phyloP scores from a whole-genome alignment of 352 stramenopile species.

The Saprolegnia parasitica region DNA sequence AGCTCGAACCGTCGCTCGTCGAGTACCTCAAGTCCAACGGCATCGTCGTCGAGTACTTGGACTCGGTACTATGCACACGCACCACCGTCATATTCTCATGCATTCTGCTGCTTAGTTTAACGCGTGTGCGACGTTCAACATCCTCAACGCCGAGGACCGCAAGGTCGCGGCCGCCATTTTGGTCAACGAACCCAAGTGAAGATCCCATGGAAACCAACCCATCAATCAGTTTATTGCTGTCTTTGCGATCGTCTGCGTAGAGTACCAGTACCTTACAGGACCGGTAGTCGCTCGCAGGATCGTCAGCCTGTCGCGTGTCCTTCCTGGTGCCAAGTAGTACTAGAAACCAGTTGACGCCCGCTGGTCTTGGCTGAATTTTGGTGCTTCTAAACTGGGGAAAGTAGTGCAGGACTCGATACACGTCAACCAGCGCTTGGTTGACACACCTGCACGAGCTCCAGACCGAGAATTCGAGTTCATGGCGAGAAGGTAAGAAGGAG shows the following conservation, averaged over 20 bases:
- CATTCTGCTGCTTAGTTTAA: slow-evolving; percentile 39
- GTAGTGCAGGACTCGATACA: too few relatives aligned
- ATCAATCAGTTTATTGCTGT: neutral
- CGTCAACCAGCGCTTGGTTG: too few relatives aligned
- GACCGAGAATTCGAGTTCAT: too few relatives aligned
- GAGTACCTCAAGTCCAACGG: slow-evolving; percentile 76
- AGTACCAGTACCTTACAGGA: neutral
- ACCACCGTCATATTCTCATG: neutral
- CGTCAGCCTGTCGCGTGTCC: neutral
- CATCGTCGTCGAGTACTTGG: slow-evolving; percentile 82
- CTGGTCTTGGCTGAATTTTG: too few relatives aligned
- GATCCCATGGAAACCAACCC: neutral
- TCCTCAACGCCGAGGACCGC: slow-evolving; percentile 87
- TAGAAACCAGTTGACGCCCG: too few relatives aligned
- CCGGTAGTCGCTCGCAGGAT: too few relatives aligned
- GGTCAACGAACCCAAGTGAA: slow-evolving; percentile 15
- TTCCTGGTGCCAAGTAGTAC: too few relatives aligned
- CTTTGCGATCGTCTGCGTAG: neutral
- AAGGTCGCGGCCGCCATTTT: slow-evolving; percentile 75
- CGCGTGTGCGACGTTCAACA: slow-evolving; percentile 87
- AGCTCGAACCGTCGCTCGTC: slow-evolving; percentile 54
- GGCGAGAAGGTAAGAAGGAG: too few relatives aligned
- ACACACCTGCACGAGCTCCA: too few relatives aligned
- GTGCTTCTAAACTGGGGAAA: too few relatives aligned
- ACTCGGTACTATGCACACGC: slow-evolving; percentile 38